phyloP scores from a whole-genome alignment of 495 filamentous ascomycete genomes.

The Aspergillus carlsbadensis region DNA sequence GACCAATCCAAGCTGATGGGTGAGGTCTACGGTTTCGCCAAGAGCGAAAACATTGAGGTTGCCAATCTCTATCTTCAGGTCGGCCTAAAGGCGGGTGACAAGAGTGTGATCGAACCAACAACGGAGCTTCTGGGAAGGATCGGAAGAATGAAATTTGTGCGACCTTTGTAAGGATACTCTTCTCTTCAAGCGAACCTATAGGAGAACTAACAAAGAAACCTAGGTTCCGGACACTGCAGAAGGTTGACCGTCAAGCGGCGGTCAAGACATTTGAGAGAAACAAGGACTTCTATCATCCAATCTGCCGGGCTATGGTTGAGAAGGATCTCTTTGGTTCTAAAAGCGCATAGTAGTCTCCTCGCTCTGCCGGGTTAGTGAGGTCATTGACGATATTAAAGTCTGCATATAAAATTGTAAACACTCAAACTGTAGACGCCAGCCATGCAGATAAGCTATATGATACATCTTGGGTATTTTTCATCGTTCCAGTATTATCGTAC shows the following conservation, averaged over 20 bases:
- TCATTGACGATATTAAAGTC: background rate
- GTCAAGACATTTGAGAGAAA: slow-evolving; percentile 82
- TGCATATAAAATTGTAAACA: background rate
- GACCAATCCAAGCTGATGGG: slow-evolving; percentile 68
- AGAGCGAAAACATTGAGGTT: slow-evolving; percentile 81
- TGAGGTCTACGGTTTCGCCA: slow-evolving; percentile 63
- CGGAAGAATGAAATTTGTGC: slow-evolving; percentile 95
- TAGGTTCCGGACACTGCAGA: slow-evolving; percentile 67
- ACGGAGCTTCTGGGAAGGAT: slow-evolving; percentile 75
- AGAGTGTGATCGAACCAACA: slow-evolving; percentile 62
- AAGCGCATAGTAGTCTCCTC: slow-evolving; percentile 21
- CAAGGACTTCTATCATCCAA: slow-evolving; percentile 92
- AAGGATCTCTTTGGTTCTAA: slow-evolving; percentile 70
- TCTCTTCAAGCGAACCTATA: background rate
- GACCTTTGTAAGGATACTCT: slow-evolving; percentile 59
- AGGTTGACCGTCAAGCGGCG: slow-evolving; percentile 70
- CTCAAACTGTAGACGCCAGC: background rate
- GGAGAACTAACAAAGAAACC: slow-evolving; percentile 16
- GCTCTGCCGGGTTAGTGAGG: background rate
- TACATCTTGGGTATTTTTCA: background rate
- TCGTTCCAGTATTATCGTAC: background rate
- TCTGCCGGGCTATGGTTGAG: slow-evolving; percentile 77
- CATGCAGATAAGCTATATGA: background rate
- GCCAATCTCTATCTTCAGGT: slow-evolving; percentile 73
- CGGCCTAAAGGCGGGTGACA: slow-evolving; percentile 70